These are phyloP conservation scores for Trichoderma sp. DNA, from an alignment of 2,329 filamentous ascomycete genomes.

Conservation along the genomic window DNA sequence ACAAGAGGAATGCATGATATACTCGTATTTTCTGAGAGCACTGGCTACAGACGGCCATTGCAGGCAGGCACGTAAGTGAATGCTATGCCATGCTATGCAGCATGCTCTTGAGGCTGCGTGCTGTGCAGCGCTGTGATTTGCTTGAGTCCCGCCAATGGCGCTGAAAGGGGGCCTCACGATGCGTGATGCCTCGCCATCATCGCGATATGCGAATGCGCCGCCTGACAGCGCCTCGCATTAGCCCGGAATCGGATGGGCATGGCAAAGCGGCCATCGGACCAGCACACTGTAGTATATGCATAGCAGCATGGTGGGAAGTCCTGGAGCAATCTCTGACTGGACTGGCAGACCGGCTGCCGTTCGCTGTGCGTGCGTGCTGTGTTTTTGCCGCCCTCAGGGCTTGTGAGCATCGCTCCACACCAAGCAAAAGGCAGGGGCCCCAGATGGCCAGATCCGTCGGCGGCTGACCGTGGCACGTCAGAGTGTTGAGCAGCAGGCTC, in stretches of 20 bases:
- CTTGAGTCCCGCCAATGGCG: not conserved
- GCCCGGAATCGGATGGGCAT: not conserved
- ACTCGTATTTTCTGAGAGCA: not conserved
- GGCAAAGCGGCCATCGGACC: not conserved
- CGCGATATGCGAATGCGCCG: not conserved
- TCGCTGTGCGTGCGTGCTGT: not conserved
- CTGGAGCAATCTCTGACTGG: not conserved
- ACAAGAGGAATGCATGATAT: not conserved
- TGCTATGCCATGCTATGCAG: not conserved
- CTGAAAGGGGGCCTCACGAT: not conserved
- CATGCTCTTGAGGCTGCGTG: not conserved
- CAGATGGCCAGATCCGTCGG: conserved; percentile 33
- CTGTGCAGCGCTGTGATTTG: not conserved
- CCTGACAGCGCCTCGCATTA: conserved; percentile 5
- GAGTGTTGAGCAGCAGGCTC: conserved; percentile 20
- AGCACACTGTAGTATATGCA: too few relatives aligned
- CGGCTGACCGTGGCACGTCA: conserved; percentile 29
- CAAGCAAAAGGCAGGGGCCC: conserved; percentile 8
- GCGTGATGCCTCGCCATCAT: not conserved
- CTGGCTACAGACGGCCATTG: not conserved
- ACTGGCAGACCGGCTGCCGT: not conserved
- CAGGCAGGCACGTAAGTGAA: not conserved
- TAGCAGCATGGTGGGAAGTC: too few relatives aligned
- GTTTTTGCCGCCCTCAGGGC: not conserved
- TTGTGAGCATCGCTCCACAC: not conserved